A percentile compares a stretch with the other conserved stretches of the same genome.
These are phyloP conservation scores for Trifolium repens DNA, from an alignment of 306 rosid genomes.

Conservation along the genomic window DNA sequence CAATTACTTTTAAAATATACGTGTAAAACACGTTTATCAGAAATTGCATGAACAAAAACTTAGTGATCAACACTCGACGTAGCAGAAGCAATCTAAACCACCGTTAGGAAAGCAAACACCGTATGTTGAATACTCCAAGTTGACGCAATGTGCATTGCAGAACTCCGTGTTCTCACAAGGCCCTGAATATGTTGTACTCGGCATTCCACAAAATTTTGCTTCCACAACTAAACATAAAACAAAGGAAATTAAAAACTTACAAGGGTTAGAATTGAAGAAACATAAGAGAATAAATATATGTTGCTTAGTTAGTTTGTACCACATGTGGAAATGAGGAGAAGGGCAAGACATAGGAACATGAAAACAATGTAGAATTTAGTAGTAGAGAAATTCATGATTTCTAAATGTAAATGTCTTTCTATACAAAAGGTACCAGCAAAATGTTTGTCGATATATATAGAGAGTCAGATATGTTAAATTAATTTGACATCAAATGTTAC, in stretches of 20 bases:
- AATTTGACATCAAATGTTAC: no score
- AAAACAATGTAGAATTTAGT: background rate
- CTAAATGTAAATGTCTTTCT: background rate
- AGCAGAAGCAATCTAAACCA: background rate
- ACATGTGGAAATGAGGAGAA: background rate
- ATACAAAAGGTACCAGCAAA: background rate
- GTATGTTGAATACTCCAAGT: background rate
- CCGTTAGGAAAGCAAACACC: background rate
- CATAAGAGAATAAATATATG: background rate
- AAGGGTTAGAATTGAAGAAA: background rate
- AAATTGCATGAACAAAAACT: background rate
- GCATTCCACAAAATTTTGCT: background rate
- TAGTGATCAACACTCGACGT: background rate
- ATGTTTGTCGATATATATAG: background rate
- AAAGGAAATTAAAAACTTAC: no score
- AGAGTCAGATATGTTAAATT: no score
- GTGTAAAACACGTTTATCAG: no score
- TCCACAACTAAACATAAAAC: background rate
- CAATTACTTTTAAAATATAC: no score
- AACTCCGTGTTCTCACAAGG: no score
- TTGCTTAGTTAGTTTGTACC: background rate
- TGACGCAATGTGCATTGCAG: background rate
- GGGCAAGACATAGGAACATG: background rate
- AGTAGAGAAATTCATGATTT: background rate
- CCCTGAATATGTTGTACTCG: background rate